Evolutionary conservation across 2,329 filamentous ascomycete genomes (phyloP).

Genomic region (Microdochium paspali): DNA sequence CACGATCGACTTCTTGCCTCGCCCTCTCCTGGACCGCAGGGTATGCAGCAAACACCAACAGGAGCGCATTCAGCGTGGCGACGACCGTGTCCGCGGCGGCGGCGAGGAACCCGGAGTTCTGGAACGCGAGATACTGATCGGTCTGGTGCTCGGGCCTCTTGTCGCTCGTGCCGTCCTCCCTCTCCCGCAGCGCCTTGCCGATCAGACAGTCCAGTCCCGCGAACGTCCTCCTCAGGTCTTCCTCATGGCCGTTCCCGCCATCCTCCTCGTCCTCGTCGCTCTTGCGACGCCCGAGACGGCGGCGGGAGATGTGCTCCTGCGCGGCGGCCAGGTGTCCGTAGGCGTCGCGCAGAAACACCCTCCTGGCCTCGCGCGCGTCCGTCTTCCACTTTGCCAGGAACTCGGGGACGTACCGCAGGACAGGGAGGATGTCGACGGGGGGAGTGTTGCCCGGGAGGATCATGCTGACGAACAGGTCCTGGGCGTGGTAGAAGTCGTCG

Average conservation of each 20-base stretch:
- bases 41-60: slow-evolving; percentile 6
- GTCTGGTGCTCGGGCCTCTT: slow-evolving; percentile 1
- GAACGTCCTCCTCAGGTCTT: too few relatives aligned
- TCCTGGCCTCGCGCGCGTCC: background rate
- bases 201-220: background rate
- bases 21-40: slow-evolving; percentile 7
- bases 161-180: background rate
- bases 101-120: slow-evolving; percentile 6
- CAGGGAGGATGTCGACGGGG: slow-evolving; percentile 5
- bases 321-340: slow-evolving; percentile 3
- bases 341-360: slow-evolving; percentile 2
- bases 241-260: too few relatives aligned
- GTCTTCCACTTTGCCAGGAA: slow-evolving; percentile 4
- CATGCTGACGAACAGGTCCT: slow-evolving; percentile 3
- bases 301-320: too few relatives aligned
- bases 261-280: too few relatives aligned
- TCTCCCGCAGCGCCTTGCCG: background rate
- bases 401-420: slow-evolving; percentile 4
- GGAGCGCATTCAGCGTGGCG: slow-evolving; percentile 3
- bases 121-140: background rate
- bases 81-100: slow-evolving; percentile 9
- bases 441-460: slow-evolving; percentile 4
- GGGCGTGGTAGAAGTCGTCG: slow-evolving; percentile 4
- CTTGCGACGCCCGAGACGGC: too few relatives aligned
- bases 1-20: slow-evolving; percentile 8